Evolutionary conservation across 805 yeast genomes (phyloP).

Genomic region (Candida parachauliodes): DNA sequence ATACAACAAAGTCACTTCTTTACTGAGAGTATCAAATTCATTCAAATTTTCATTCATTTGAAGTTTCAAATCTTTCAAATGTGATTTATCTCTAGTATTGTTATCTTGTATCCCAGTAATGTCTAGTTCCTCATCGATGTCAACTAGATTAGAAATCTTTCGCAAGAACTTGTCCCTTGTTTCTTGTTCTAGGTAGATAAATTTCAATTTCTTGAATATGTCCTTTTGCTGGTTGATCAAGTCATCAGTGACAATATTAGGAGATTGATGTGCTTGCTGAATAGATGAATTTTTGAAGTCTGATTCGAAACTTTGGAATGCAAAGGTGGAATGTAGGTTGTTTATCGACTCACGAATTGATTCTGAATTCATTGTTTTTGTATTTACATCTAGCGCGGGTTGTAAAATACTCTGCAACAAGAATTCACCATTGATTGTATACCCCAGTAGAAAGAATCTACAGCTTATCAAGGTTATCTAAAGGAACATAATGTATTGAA

Average conservation of each 20-base stretch:
- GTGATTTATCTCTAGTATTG: constrained; percentile 17
- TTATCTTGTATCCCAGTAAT: constrained; percentile 19
- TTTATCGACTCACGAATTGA: neutral
- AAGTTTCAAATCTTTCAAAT: constrained; percentile 22
- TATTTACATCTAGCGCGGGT: no score
- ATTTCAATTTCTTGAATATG: constrained; percentile 52
- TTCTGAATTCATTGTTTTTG: neutral
- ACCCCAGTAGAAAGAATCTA: no score
- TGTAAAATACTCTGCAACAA: no score
- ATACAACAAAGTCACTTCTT: constrained; percentile 16
- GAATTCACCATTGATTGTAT: no score
- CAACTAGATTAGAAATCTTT: constrained; percentile 33
- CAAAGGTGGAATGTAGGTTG: neutral
- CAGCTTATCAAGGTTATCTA: no score
- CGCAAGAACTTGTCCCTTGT: constrained; percentile 65
- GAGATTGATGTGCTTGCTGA: neutral
- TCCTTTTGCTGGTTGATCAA: constrained; percentile 36
- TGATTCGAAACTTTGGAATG: constrained; percentile 1
- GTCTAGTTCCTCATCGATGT: constrained; percentile 15
- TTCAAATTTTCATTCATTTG: constrained; percentile 24
- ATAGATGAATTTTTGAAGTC: constrained; percentile 1
- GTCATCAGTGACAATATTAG: constrained; percentile 18
- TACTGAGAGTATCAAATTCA: constrained; percentile 25
- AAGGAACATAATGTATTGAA: no score
- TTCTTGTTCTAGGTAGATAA: constrained; percentile 68